phyloP scores from a whole-genome alignment of 106 monocot species.

The Acanthochlamys bracteata region DNA sequence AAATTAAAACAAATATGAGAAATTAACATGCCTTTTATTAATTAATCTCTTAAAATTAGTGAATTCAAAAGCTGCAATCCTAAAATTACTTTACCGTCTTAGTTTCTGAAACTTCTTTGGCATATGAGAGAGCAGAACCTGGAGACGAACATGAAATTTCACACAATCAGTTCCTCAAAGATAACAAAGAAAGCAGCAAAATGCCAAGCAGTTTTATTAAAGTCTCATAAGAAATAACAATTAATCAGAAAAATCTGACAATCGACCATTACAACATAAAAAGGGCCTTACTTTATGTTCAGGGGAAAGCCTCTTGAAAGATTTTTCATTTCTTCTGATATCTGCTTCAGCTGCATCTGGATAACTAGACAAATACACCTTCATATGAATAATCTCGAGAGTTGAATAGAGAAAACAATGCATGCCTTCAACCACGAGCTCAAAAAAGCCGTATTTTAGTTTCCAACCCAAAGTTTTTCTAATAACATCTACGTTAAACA shows the following conservation, averaged over 20 bases:
- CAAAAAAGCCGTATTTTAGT: too few species aligned
- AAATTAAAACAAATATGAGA: too few species aligned
- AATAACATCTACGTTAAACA: too few species aligned
- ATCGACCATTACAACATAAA: background rate
- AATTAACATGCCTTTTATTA: too few species aligned
- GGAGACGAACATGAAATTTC: constrained; percentile 16
- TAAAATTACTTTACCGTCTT: constrained; percentile 38
- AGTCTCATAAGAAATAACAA: background rate
- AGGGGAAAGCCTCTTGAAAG: constrained; percentile 66
- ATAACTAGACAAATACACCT: constrained; percentile 40
- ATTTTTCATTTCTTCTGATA: constrained; percentile 73
- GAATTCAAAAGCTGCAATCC: background rate
- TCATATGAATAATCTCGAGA: background rate
- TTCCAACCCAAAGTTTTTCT: too few species aligned
- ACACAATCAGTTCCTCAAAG: background rate
- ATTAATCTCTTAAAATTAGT: background rate
- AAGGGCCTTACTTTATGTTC: constrained; percentile 51
- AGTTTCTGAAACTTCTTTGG: constrained; percentile 54
- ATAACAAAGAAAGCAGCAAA: background rate
- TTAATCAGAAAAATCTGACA: background rate
- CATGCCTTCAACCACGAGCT: too few species aligned
- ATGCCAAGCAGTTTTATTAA: background rate
- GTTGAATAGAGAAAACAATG: too few species aligned
- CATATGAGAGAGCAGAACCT: constrained; percentile 81
- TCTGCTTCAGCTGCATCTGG: constrained; percentile 82